Conservation (phyloP, 1,284 basidiomycete genomes). For the Ganoderma sinense region DNA sequence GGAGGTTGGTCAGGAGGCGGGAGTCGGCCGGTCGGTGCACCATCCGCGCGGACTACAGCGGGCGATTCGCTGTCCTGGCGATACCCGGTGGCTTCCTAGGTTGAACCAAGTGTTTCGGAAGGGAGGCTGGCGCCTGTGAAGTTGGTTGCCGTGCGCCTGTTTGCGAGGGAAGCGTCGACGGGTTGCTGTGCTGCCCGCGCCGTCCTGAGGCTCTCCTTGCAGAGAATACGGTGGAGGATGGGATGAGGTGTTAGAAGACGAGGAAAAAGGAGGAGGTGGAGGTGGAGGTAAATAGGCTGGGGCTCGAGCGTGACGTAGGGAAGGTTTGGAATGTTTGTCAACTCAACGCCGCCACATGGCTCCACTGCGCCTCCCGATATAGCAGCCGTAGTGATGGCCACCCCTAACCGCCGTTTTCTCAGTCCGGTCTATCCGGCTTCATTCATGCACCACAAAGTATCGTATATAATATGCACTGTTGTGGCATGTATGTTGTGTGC, state of each 20-base stretch:
- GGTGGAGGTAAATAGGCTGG: not conserved
- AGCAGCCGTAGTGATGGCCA: not conserved
- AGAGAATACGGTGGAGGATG: not conserved
- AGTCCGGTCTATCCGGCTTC: too few species aligned
- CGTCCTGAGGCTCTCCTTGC: not conserved
- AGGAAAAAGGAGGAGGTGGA: not conserved
- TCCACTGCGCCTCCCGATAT: not conserved
- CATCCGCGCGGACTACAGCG: conserved; percentile 47
- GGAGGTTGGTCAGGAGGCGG: conserved; percentile 70
- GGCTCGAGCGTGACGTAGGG: not conserved
- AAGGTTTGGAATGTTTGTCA: not conserved
- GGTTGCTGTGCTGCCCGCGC: not conserved
- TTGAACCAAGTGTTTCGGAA: not conserved
- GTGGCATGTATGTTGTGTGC: too few species aligned
- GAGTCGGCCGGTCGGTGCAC: conserved; percentile 78
- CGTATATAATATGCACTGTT: too few species aligned
- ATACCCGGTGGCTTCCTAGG: not conserved
- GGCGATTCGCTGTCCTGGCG: not conserved
- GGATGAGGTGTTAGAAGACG: not conserved
- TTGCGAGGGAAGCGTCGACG: not conserved
- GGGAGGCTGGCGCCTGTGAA: not conserved
- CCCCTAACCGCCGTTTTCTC: not conserved
- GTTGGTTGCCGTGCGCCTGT: not conserved
- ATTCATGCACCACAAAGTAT: too few species aligned
- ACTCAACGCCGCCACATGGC: conserved; percentile 7